phyloP scores from a whole-genome alignment of 768 basidiomycete genomes.

The Mrakia blollopis region DNA sequence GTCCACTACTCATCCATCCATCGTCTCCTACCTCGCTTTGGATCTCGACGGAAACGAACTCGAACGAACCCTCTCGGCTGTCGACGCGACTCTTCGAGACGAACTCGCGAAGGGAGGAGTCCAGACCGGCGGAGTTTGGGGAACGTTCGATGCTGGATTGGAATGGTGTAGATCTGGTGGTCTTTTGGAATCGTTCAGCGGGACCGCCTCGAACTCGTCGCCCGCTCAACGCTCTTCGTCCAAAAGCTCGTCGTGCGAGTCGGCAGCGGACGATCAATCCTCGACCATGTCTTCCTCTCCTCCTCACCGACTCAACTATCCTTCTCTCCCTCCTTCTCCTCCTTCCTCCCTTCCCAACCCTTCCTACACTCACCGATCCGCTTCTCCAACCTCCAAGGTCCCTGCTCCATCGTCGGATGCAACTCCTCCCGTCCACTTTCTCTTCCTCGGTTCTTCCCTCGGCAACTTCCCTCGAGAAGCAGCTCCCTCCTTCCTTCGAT shows the following conservation, averaged over 20 bases:
- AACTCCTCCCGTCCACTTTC: constrained; percentile 60
- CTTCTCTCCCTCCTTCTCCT: constrained; percentile 22
- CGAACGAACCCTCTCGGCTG: constrained; percentile 65
- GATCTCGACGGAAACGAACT: constrained; percentile 87
- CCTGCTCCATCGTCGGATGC: too few species aligned
- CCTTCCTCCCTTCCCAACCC: constrained; percentile 23
- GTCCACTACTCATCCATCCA: not conserved
- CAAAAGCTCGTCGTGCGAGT: not conserved
- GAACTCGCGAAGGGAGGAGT: constrained; percentile 63
- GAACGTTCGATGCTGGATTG: constrained; percentile 84
- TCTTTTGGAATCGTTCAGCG: not conserved
- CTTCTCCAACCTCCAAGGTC: not conserved
- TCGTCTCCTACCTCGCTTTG: constrained; percentile 79
- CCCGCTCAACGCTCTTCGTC: not conserved
- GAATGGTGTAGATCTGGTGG: constrained; percentile 63
- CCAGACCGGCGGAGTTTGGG: constrained; percentile 75
- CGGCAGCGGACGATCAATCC: not conserved
- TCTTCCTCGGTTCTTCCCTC: constrained; percentile 87
- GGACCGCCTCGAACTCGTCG: not conserved
- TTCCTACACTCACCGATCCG: constrained; percentile 8
- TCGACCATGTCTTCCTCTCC: constrained; percentile 16
- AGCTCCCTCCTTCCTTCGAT: constrained; percentile 66
- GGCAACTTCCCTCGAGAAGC: constrained; percentile 78
- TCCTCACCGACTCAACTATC: not conserved
- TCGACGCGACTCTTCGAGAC: constrained; percentile 56